Evolutionary conservation across 495 filamentous ascomycete genomes (phyloP).

Genomic region (Barbatosphaeria neglecta): DNA sequence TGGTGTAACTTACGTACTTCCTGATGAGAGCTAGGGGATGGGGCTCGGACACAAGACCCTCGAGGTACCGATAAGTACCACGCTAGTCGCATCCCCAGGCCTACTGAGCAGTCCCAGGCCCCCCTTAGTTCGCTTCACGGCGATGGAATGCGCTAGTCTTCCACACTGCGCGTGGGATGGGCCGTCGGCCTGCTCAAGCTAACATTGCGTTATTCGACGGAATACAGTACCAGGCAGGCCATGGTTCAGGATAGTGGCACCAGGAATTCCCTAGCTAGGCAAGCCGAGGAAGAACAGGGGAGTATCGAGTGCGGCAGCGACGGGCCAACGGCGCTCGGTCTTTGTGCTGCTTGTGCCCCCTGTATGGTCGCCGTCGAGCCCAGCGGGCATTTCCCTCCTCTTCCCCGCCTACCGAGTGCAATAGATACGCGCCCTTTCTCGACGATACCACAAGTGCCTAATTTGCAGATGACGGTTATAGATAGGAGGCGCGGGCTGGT

Average conservation of each 20-base stretch:
- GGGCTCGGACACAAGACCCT: neutral
- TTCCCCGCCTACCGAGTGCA: no score
- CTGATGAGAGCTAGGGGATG: no score
- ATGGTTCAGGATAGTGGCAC: neutral
- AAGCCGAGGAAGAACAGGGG: neutral
- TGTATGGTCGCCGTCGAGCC: neutral
- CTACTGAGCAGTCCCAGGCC: no score
- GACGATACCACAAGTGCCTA: no score
- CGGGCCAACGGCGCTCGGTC: neutral
- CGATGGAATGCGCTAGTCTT: neutral
- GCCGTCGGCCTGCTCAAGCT: neutral
- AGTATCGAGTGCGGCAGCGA: neutral
- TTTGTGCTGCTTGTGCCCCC: neutral
- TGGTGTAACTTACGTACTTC: no score
- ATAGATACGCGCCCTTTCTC: no score
- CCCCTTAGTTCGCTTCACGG: neutral
- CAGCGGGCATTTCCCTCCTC: no score
- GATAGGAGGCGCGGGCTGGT: no score
- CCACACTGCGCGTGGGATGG: neutral
- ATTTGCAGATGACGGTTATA: no score
- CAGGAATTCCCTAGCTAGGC: neutral
- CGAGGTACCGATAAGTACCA: neutral
- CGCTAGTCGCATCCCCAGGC: neutral
- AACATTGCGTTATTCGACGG: neutral
- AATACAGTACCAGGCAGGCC: no score